Evolutionary conservation across 345 rosid species (phyloP), one percentile per base, ranked within the genome.

Genomic region (Eucalyptus marginata): DNA sequence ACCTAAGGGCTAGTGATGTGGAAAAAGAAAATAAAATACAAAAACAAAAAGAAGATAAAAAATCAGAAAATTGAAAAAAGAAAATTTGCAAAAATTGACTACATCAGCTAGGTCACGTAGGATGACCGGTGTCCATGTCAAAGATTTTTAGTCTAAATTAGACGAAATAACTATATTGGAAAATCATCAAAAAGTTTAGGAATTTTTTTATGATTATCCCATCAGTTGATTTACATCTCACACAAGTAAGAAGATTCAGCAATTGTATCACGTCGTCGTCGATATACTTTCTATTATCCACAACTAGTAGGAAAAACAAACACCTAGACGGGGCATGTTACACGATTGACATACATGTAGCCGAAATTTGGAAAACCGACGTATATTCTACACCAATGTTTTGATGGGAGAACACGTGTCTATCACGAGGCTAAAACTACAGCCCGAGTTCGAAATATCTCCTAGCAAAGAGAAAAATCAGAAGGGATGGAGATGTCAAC

Each of bases 41-140:
- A 29, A 62, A 10, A 3, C 7, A 29, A 1, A 29, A 10, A 24
- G 9, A 11, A 11, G 3, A 20, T 18, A 54, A 5, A 14, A 29
- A 29, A 14, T 64, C 8, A 14, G 4, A 7, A 64, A 7, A 13
- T 13, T n/a, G 3, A 4, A 7, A n/a, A 62, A 64, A 29, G 76
- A 49, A 86, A 22, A 14, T 51, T 31, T 14, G 36, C 1, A n/a
- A 46, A 27, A 86, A 31, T 16, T 86, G 49, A 52, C 49, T 5
- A 40, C 1, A 1, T 86, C 3, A 13, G 18, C 6, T 0, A 40
- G 2, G 7, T 7, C 7, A 14, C 7, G 4, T n/a, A 64, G 20
- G 36, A 64, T 7, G 5, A 4, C 5, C 3, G 0, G 10, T 7
- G 18, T 64, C 8, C 1, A 64, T 15, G 3, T 64, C 4, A 64